These are phyloP conservation scores for Acer negundo DNA, from an alignment of 345 rosid genomes.

Conservation along the genomic window DNA sequence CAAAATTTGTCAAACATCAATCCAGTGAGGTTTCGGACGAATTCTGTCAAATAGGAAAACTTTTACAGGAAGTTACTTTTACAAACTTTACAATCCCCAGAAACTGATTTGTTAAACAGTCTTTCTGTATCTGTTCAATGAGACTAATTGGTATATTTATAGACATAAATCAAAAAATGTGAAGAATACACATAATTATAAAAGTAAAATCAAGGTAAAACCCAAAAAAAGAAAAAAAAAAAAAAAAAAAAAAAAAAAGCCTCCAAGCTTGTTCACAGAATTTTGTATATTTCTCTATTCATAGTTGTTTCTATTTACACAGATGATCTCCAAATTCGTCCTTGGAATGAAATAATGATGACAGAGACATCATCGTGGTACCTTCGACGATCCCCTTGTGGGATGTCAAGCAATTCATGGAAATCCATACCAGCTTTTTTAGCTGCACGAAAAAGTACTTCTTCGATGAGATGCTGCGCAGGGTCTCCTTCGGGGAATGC, in stretches of 20 bases:
- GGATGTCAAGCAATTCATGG: conserved; percentile 82
- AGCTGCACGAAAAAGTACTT: conserved; percentile 85
- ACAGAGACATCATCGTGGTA: conserved; percentile 95
- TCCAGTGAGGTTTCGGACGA: no score
- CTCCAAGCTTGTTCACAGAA: neutral
- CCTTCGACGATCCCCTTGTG: conserved; percentile 84
- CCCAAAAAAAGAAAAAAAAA: neutral
- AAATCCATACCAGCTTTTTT: conserved; percentile 89
- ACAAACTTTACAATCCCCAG: neutral
- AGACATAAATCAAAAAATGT: neutral
- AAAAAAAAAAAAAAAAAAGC: no score
- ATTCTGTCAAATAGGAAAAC: neutral
- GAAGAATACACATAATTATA: neutral
- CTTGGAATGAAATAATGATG: conserved; percentile 83
- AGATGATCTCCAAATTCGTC: conserved; percentile 93
- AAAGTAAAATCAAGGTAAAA: neutral
- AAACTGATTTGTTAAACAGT: neutral
- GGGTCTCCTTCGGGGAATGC: conserved; percentile 94
- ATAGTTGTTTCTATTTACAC: conserved; percentile 40
- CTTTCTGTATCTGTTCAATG: neutral
- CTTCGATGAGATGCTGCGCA: conserved; percentile 87
- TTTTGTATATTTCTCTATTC: neutral
- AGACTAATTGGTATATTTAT: neutral
- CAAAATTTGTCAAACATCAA: neutral
- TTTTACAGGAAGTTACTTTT: neutral